These are phyloP conservation scores for Aspergillus costaricaensis DNA, from an alignment of 2,329 filamentous ascomycete genomes.

Conservation along the genomic window DNA sequence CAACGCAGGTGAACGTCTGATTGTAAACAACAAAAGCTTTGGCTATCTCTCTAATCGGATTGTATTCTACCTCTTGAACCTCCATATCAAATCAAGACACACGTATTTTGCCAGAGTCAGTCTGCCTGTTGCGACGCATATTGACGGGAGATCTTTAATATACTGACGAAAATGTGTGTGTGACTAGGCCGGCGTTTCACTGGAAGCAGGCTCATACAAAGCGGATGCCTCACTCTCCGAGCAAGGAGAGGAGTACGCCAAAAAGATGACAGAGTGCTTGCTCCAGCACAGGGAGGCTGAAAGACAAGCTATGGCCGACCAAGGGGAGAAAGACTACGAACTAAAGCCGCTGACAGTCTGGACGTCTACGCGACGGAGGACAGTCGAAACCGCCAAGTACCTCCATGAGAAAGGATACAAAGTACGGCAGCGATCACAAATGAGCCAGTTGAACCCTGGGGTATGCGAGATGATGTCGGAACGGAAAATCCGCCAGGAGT, in stretches of 20 bases:
- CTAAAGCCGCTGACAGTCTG: conserved; percentile 84
- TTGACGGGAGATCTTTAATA: neutral
- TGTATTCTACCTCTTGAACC: conserved; percentile 95
- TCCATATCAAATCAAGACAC: conserved; percentile 92
- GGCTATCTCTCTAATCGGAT: conserved; percentile 96
- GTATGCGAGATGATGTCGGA: conserved; percentile 95
- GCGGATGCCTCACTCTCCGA: conserved; percentile 81
- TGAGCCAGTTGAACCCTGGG: conserved; percentile 96
- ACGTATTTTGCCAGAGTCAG: conserved; percentile 83
- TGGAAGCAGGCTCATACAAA: conserved; percentile 90
- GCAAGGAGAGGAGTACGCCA: conserved; percentile 76
- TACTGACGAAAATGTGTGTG: neutral
- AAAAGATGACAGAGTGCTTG: conserved; percentile 82
- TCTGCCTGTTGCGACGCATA: neutral
- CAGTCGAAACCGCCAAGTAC: conserved; percentile 83
- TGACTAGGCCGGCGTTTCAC: conserved; percentile 69
- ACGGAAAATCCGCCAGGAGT: conserved; percentile 73
- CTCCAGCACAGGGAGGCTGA: conserved; percentile 82
- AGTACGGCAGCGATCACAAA: conserved; percentile 87
- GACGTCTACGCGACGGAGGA: conserved; percentile 89
- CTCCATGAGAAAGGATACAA: conserved; percentile 80
- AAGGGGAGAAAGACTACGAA: conserved; percentile 67
- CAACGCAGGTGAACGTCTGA: conserved; percentile 88
- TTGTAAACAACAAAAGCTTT: conserved; percentile 96
- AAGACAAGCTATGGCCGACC: conserved; percentile 66